phyloP scores from a whole-genome alignment of 352 stramenopile species.

The Globisporangium echinulatum region DNA sequence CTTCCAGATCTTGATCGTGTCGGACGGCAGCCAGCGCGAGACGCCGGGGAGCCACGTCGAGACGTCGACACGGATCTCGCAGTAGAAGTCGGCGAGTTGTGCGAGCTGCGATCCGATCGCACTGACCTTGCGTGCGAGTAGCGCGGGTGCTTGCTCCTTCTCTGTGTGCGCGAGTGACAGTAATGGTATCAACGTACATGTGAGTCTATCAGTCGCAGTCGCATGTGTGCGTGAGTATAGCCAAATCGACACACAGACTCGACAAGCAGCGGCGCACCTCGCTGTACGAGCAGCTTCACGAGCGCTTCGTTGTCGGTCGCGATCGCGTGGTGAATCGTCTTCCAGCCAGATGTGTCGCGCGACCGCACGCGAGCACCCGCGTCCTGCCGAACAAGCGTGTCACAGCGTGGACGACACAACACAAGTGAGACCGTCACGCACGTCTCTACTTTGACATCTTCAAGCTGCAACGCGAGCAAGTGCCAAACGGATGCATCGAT shows the following conservation, averaged over 20 bases:
- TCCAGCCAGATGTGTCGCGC: constrained; percentile 52
- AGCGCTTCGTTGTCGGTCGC: constrained; percentile 57
- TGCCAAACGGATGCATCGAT: not conserved
- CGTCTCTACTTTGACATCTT: not conserved
- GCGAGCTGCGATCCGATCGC: constrained; percentile 35
- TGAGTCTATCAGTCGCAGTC: too few relatives aligned
- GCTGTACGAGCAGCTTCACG: constrained; percentile 40
- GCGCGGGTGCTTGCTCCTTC: constrained; percentile 47
- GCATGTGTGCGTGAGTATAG: not conserved
- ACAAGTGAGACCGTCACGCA: not conserved
- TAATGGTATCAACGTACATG: not conserved
- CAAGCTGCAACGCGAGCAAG: too few relatives aligned
- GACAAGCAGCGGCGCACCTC: constrained; percentile 15
- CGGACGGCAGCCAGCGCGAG: constrained; percentile 59
- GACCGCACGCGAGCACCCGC: constrained; percentile 57
- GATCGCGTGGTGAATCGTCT: constrained; percentile 56
- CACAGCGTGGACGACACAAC: too few relatives aligned
- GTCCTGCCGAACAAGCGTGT: constrained; percentile 20
- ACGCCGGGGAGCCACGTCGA: constrained; percentile 67
- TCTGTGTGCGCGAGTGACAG: constrained; percentile 14
- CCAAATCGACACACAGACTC: not conserved
- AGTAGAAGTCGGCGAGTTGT: constrained; percentile 56
- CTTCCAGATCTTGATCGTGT: constrained; percentile 79
- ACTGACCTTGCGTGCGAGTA: constrained; percentile 48
- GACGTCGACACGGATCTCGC: constrained; percentile 57